Percentiles rank a stretch among this genome's conserved stretches.
These are phyloP conservation scores for Lasiosphaeria miniovina DNA, from an alignment of 495 filamentous ascomycete species.

Conservation along the genomic window DNA sequence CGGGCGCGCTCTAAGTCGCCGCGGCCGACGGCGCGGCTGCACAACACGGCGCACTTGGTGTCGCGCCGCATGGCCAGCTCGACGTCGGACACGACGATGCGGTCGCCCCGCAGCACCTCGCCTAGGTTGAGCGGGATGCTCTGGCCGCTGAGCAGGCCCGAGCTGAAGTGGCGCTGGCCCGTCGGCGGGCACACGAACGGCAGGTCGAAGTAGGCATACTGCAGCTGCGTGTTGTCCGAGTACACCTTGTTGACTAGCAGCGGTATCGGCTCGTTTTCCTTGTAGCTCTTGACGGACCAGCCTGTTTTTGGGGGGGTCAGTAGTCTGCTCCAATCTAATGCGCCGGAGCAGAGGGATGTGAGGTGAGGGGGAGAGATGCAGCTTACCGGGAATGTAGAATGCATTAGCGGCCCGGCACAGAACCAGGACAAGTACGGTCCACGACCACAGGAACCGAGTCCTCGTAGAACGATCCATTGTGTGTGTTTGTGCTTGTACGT, in stretches of 20 bases:
- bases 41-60: slow-evolving; percentile 71
- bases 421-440: slow-evolving; percentile 30
- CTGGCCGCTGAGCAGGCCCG: slow-evolving; percentile 73
- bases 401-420: slow-evolving; percentile 43
- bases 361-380: not conserved
- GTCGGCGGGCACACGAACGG: slow-evolving; percentile 88
- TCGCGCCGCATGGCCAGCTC: slow-evolving; percentile 79
- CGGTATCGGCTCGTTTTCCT: slow-evolving; percentile 74
- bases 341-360: no score
- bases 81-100: slow-evolving; percentile 87
- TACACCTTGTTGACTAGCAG: slow-evolving; percentile 95
- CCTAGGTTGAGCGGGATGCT: slow-evolving; percentile 87
- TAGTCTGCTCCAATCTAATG: no score
- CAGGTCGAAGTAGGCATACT: slow-evolving; percentile 91
- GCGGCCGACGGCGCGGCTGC: slow-evolving; percentile 62
- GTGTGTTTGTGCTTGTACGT: not conserved
- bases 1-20: slow-evolving; percentile 67
- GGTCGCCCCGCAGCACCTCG: slow-evolving; percentile 86
- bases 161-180: slow-evolving; percentile 63
- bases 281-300: slow-evolving; percentile 77
- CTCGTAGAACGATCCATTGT: slow-evolving; percentile 28
- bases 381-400: slow-evolving; percentile 77
- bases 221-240: slow-evolving; percentile 85
- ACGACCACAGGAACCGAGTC: slow-evolving; percentile 21
- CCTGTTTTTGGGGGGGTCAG: slow-evolving; percentile 39